Percentiles rank a stretch among this genome's conserved stretches.
These are phyloP conservation scores for Trypanosoma caninum DNA, from an alignment of 208 protist species.

Conservation along the genomic window DNA sequence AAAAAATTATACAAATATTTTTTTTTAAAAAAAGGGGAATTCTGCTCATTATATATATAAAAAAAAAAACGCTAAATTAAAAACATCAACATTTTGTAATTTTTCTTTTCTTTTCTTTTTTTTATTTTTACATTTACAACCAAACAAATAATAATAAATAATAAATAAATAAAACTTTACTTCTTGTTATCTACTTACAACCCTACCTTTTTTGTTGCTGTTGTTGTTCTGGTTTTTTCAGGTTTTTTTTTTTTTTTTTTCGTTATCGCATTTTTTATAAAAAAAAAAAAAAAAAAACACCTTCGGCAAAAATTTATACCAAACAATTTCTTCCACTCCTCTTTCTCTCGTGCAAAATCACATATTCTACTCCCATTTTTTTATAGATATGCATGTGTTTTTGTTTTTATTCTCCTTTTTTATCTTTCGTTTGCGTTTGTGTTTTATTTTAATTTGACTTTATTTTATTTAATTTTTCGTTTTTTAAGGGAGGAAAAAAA, in stretches of 20 bases:
- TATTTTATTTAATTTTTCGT: background rate
- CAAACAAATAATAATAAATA: no score
- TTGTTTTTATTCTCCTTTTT: background rate
- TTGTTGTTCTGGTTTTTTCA: background rate
- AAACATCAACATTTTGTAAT: no score
- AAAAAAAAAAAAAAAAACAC: background rate
- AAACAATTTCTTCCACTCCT: background rate
- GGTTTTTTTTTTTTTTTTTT: background rate
- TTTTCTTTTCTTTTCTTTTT: no score
- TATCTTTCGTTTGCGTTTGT: slow-evolving; percentile 7
- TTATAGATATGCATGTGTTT: background rate
- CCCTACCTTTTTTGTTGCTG: background rate
- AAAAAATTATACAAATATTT: no score
- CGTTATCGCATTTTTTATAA: background rate
- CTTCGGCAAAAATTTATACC: no score
- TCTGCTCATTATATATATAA: no score
- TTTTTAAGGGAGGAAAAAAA: no score
- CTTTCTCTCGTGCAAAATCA: background rate
- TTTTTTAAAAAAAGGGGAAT: no score
- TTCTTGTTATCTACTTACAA: background rate
- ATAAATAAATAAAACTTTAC: no score
- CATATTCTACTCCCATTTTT: background rate
- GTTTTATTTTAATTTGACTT: background rate
- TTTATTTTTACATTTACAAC: no score
- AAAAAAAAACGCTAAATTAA: no score